Evolutionary conservation across 352 stramenopile genomes (phyloP), one percentile per base, ranked within the genome.

Genomic region (Phytophthora lateralis): DNA sequence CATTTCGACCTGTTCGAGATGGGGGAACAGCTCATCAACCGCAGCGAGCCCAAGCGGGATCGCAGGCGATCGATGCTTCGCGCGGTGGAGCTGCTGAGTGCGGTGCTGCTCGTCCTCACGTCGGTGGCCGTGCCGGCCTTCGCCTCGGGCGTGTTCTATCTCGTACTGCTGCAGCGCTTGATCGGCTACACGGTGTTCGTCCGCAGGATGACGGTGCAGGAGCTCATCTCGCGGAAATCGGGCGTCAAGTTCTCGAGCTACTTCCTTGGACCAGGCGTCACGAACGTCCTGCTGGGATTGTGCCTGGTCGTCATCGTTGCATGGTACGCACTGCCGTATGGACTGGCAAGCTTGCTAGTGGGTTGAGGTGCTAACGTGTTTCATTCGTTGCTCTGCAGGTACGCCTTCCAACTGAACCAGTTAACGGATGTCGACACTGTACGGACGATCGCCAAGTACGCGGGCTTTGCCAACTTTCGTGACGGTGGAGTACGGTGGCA

Each of bases 111-210:
- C 3, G 80, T 93, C 41, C 49, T 88, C 37, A 86, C 82, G 10
- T 70, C 80, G 0, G 73, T 91, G 26, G 69, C 79, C 8, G 71
- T 91, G 3, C 83, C 84, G 3, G 78, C 82, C 1, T 75, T 82
- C 15, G 80, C 76, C 0, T 79, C 83, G 0, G 80, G 66, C 0
- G 35, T 82, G 11, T 79, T 89, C 37, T 96, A 91, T 39, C 6
- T 92, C 7, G 51, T 90, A 11, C 27, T 91, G 18, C 26, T 94
- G 6, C 46, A 69, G 12, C 64, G 82, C 2, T 69, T 96, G 20
- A 52, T 89, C n/a, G 66, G 69, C 24, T 94, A 85, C 75, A 93
- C 85, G 11, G 75, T 90, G 29, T 83, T 77, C 41, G 71, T 80
- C 0, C 79, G 85, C 51, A 72, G 78, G 32, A 74, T 94, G 50